Conservation (phyloP, 208 protist species). For the Trypanosoma lewisi region DNA sequence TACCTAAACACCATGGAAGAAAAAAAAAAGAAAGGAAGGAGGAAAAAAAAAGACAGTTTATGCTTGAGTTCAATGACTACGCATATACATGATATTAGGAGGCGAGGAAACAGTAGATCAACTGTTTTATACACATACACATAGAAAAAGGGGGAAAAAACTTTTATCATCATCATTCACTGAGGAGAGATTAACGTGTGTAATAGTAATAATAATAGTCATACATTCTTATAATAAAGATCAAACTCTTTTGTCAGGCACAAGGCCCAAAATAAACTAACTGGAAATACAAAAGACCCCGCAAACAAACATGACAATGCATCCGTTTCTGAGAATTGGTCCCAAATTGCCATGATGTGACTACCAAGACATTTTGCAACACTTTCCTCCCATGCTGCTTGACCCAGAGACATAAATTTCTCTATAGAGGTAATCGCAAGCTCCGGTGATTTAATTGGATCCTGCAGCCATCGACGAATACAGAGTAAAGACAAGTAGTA, state of each 20-base stretch:
- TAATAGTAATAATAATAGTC: background rate
- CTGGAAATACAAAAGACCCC: conserved; percentile 18
- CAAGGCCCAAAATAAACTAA: conserved; percentile 22
- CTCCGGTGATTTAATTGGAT: conserved; percentile 8
- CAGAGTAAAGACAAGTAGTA: conserved; percentile 50
- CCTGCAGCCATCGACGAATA: conserved; percentile 39
- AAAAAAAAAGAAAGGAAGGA: conserved; percentile 25
- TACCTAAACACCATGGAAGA: conserved; percentile 6
- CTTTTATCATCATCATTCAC: no score
- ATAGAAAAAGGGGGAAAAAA: no score
- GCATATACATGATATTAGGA: no score
- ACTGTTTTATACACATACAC: no score
- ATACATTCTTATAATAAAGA: background rate
- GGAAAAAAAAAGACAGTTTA: conserved; percentile 7
- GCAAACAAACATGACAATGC: conserved; percentile 1
- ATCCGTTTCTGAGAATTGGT: conserved; percentile 1
- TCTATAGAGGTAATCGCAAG: conserved; percentile 15
- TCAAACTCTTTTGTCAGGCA: conserved; percentile 25
- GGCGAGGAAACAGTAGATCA: no score
- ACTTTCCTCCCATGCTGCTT: conserved; percentile 12
- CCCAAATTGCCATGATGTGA: conserved; percentile 20
- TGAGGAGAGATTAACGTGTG: background rate
- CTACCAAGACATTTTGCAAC: conserved; percentile 23
- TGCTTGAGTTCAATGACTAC: no score
- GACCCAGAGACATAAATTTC: conserved; percentile 20